Base-by-base conservation (phyloP, 305 asterid genomes). In the Fraxinus sp. region DNA sequence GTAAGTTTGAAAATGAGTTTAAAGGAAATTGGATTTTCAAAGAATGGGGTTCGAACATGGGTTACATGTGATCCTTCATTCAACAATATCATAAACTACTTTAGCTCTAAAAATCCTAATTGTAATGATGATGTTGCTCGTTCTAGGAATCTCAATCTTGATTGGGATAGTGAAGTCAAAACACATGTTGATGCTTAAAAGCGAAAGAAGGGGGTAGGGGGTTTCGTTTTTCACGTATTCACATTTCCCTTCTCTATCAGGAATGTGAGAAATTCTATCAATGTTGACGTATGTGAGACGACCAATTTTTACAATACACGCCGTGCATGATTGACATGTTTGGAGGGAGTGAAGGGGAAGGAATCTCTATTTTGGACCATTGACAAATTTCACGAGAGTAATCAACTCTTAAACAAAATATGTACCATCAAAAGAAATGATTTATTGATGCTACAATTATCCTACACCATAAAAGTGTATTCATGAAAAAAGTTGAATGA, bases 111-210 rank as follows among this genome's bases (percentile, higher is more conserved):
- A 81, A 44, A 18, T 52, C 74, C 77, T 76, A 24, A 6, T 33
- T 33, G 32, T 77, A 86, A 83, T 83, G 70, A 78, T 59, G 82
- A 85, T 80, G 13, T 37, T 70, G 55, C 83, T 81, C 85, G 39
- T 13, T 71, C 30, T 84, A 57, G 36, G 49, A 82, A 74, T 75
- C 81, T 78, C 52, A 78, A 78, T 84, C 78, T 62, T 4, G 32
- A 39, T 8, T 6, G 14, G 2, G 66, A 22, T 22, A n/a, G 24
- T 49, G 24, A 28, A 10, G 39, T 77, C 8, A 18, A 2, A 77
- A 80, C 87, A 80, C 66, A 64, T 77, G 70, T 84, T 33, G 64
- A 16, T 30, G 20, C 62, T 76, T 74, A 35, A 0, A 32, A 36
- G 39, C 8, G 8, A 36, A 36, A 36, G 39, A 36, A 36, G 39